Base-by-base conservation (phyloP, 345 rosid species). In the Eucalyptus brandiana region DNA sequence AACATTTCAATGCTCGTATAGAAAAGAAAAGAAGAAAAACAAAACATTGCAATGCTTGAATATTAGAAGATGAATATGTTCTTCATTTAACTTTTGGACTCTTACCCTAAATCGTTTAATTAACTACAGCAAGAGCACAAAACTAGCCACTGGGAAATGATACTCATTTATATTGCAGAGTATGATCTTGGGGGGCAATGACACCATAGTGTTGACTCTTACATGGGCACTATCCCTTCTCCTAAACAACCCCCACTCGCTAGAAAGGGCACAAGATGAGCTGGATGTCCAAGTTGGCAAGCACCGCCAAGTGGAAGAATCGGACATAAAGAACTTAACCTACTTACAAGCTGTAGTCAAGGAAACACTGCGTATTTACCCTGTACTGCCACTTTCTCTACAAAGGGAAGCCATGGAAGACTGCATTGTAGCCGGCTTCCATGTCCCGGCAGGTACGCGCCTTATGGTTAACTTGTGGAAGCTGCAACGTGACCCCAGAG, bases 151-250 rank as follows among this genome's bases (percentile, higher is more conserved):
- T 76, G 83, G 26, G 28, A 76, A 37, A 19, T 76, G 83, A 21
- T 19, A 21, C 83, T 21, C 83, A 86, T 50, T 87, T 76, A 32
- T 30, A 80, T 90, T 67, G 89, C 89, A 95, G 97, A 94, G 92
- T 88, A 91, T 96, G 80, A 89, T 96, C 2, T 54, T 93, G 44
- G 94, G 95, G 15, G 95, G 95, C n/a, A 89, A 91, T 16, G 95
- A 95, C 26, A 91, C 96, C 12, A 90, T 91, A 30, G 90, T 91
- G 53, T 51, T 92, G 80, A 89, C 93, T 44, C 88, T 93, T 32
- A 89, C 86, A 67, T 93, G 94, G 95, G 89, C 92, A 30, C 50
- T 94, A 16, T 92, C 94, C 17, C 80, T 93, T 40, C 87, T 94
- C 23, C 90, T 92, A 18, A 92, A 92, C 91, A 88, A 93, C 90